A percentile compares a stretch with the other conserved stretches of the same genome.
Evolutionary conservation across 352 stramenopile genomes (phyloP).

Genomic region (Bremia lactucae): DNA sequence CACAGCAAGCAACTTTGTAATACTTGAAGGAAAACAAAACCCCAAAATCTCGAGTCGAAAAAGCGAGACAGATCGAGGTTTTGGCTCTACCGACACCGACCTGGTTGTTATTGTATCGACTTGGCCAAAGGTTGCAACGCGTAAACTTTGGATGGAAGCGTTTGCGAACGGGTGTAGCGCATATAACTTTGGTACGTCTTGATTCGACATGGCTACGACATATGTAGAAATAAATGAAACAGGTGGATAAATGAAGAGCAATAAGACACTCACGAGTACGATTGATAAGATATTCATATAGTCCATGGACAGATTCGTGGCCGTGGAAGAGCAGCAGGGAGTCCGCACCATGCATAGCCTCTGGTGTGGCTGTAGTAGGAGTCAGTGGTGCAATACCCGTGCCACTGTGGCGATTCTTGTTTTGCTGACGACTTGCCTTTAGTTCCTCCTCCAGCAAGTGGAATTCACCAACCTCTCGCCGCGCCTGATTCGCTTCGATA

Average conservation of each 20-base stretch:
- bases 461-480: conserved; percentile 36
- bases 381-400: conserved; percentile 8
- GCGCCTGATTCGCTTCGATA: conserved; percentile 25
- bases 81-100: conserved; percentile 7
- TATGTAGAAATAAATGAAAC: conserved; percentile 2
- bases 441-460: conserved; percentile 38
- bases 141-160: conserved; percentile 44
- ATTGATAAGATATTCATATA: conserved; percentile 76
- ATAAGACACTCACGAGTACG: conserved; percentile 40
- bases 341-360: conserved; percentile 44
- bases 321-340: conserved; percentile 56
- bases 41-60: conserved; percentile 44
- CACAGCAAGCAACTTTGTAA: conserved; percentile 27
- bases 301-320: conserved; percentile 49
- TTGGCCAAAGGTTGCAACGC: conserved; percentile 28
- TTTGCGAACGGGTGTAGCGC: conserved; percentile 45
- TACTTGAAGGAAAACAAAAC: conserved; percentile 39
- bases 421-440: conserved; percentile 12
- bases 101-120: conserved; percentile 6
- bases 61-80: conserved; percentile 7
- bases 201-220: conserved; percentile 50
- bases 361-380: conserved; percentile 3
- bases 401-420: conserved; percentile 6
- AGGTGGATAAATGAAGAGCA: neutral
- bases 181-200: conserved; percentile 60